These are phyloP conservation scores for Metrosideros polymorpha DNA, from an alignment of 441 rosid species.

Conservation along the genomic window DNA sequence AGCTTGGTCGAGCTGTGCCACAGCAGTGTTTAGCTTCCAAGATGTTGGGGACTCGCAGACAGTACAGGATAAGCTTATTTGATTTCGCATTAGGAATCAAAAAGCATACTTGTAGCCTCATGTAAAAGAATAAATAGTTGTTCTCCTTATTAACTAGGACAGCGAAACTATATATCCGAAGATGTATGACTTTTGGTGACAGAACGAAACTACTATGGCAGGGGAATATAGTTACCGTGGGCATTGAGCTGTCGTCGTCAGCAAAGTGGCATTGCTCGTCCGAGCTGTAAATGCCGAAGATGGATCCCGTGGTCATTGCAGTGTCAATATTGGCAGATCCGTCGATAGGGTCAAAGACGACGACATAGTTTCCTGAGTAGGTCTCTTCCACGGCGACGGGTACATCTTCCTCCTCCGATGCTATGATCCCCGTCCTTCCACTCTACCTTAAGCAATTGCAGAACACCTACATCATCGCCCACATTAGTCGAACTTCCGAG, in stretches of 20 bases:
- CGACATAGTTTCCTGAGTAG: conserved; percentile 14
- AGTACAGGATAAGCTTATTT: not conserved
- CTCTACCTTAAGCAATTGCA: conserved; percentile 24
- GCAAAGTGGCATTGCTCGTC: conserved; percentile 8
- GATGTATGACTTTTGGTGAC: not conserved
- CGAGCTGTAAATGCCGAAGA: conserved; percentile 15
- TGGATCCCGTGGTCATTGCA: conserved; percentile 14
- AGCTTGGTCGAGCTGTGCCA: conserved; percentile 9
- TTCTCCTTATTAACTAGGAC: not conserved
- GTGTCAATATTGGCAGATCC: conserved; percentile 14
- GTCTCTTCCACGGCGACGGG: conserved; percentile 28
- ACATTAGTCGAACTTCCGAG: not conserved
- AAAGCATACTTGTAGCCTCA: not conserved
- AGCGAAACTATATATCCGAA: not conserved
- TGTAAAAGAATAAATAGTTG: not conserved
- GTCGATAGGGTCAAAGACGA: conserved; percentile 15
- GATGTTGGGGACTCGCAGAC: not conserved
- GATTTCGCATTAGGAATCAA: not conserved
- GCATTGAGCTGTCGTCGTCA: not conserved
- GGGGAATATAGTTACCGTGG: conserved; percentile 1
- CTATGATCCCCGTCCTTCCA: conserved; percentile 23
- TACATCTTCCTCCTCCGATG: conserved; percentile 27
- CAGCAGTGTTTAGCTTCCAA: not conserved
- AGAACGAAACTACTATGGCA: not conserved
- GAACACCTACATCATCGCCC: conserved; percentile 10